A percentile compares a stretch with the other conserved stretches of the same genome.
phyloP scores from a whole-genome alignment of 2,329 filamentous ascomycete genomes.

The Claviceps purpurea region DNA sequence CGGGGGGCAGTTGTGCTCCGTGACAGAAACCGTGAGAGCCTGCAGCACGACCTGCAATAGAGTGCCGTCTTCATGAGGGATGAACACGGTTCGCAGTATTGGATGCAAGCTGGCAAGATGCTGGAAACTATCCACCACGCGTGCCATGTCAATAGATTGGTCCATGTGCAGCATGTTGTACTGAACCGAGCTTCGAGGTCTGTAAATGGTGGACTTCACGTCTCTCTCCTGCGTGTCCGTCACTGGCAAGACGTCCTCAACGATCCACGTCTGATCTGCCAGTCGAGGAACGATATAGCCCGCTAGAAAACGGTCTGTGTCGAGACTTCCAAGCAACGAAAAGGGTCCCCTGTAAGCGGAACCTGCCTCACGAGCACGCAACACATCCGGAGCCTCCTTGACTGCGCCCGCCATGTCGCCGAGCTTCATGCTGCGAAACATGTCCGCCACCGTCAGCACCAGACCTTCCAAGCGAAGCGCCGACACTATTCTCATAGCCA shows the following conservation, averaged over 20 bases:
- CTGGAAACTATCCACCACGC: constrained; percentile 35
- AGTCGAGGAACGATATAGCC: constrained; percentile 38
- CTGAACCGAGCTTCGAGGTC: constrained; percentile 47
- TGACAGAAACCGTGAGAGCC: constrained; percentile 25
- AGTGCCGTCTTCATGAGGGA: constrained; percentile 34
- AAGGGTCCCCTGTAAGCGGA: constrained; percentile 18
- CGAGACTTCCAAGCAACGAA: constrained; percentile 29
- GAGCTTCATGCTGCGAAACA: constrained; percentile 36
- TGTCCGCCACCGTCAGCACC: constrained; percentile 38
- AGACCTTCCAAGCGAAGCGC: constrained; percentile 35
- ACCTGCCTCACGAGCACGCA: not conserved
- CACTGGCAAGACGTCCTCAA: constrained; percentile 43
- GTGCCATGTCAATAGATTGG: constrained; percentile 30
- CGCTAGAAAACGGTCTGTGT: constrained; percentile 30
- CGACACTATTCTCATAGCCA: constrained; percentile 48
- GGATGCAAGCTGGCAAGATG: constrained; percentile 47
- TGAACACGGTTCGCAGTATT: constrained; percentile 53
- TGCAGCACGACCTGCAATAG: constrained; percentile 44
- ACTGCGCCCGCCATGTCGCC: constrained; percentile 40
- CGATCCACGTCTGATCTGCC: constrained; percentile 33
- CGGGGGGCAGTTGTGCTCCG: constrained; percentile 31
- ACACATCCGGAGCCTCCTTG: constrained; percentile 10
- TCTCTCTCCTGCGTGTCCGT: constrained; percentile 47
- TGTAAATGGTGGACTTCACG: constrained; percentile 40
- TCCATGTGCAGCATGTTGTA: constrained; percentile 54